Evolutionary conservation across 2,329 filamentous ascomycete genomes (phyloP).

Genomic region (Lasiodiplodia gonubiensis): DNA sequence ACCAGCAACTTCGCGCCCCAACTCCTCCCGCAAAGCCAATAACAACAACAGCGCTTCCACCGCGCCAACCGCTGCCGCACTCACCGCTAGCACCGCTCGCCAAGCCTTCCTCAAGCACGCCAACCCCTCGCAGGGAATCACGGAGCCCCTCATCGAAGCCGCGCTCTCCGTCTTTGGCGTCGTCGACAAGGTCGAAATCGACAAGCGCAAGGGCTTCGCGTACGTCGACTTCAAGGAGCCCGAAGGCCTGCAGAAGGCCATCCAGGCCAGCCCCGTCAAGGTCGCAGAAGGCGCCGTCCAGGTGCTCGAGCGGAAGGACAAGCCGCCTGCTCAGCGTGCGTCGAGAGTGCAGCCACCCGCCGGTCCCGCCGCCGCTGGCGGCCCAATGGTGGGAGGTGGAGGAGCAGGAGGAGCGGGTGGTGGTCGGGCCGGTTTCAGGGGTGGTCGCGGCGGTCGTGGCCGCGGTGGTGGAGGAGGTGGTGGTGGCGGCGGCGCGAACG

Average conservation of each 20-base stretch:
- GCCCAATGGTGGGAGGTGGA: slow-evolving; percentile 37
- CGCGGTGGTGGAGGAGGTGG: slow-evolving; percentile 39
- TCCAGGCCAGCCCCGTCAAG: slow-evolving; percentile 78
- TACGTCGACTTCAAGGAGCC: slow-evolving; percentile 86
- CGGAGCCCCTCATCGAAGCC: slow-evolving; percentile 76
- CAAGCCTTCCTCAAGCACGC: slow-evolving; percentile 63
- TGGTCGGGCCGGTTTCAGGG: slow-evolving; percentile 40
- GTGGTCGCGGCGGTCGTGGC: slow-evolving; percentile 41
- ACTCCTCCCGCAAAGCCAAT: slow-evolving; percentile 23
- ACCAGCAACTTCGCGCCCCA: slow-evolving; percentile 18
- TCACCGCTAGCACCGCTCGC: slow-evolving; percentile 38
- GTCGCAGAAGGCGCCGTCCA: slow-evolving; percentile 87
- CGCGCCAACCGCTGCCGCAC: not conserved
- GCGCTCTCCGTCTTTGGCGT: slow-evolving; percentile 76
- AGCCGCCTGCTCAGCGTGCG: slow-evolving; percentile 30
- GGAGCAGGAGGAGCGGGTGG: slow-evolving; percentile 36
- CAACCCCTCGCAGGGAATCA: slow-evolving; percentile 90
- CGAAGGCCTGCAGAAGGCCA: slow-evolving; percentile 74
- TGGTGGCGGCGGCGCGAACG: slow-evolving; percentile 9
- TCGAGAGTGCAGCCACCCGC: slow-evolving; percentile 10
- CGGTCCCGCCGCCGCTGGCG: not conserved
- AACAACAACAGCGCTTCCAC: slow-evolving; percentile 6
- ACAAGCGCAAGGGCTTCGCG: slow-evolving; percentile 92
- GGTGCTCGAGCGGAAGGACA: slow-evolving; percentile 79
- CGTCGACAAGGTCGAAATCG: slow-evolving; percentile 83